These are phyloP conservation scores for Zostera marina DNA, from an alignment of 116 monocot species.

Conservation along the genomic window DNA sequence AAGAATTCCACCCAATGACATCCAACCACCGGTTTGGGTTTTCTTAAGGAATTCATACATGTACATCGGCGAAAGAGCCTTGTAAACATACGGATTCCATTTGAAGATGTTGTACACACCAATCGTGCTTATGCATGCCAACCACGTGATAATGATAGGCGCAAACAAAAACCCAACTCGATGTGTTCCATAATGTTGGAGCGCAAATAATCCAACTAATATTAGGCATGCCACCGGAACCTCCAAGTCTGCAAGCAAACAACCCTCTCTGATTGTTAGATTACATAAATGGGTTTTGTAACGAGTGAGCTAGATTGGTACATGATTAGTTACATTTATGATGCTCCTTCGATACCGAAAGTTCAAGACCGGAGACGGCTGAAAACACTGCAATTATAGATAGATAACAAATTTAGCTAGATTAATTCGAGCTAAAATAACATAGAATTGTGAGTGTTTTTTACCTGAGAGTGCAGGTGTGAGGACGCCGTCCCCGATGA, in stretches of 20 bases:
- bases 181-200: conserved; percentile 9
- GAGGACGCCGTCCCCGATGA: conserved; percentile 31
- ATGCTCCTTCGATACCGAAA: conserved; percentile 9
- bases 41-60: conserved; percentile 6
- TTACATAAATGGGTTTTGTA: background rate
- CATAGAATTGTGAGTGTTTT: background rate
- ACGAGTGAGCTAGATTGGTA: background rate
- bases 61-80: conserved; percentile 7
- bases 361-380: conserved; percentile 25
- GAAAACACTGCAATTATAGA: conserved; percentile 17
- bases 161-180: conserved; percentile 9
- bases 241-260: background rate
- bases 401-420: background rate
- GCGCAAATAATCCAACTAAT: conserved; percentile 7
- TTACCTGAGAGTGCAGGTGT: conserved; percentile 33
- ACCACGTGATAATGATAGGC: conserved; percentile 6
- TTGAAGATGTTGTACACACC: conserved; percentile 8
- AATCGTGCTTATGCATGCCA: conserved; percentile 5
- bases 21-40: conserved; percentile 1
- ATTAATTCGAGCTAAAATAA: background rate
- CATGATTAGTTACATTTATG: conserved; percentile 7
- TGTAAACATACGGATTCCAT: conserved; percentile 6
- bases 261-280: background rate
- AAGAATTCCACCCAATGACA: conserved; percentile 6
- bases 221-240: conserved; percentile 4